Percentiles rank a stretch among this genome's conserved stretches.
Evolutionary conservation across 2,329 filamentous ascomycete species (phyloP).

Genomic region (Pezicula carpinea): DNA sequence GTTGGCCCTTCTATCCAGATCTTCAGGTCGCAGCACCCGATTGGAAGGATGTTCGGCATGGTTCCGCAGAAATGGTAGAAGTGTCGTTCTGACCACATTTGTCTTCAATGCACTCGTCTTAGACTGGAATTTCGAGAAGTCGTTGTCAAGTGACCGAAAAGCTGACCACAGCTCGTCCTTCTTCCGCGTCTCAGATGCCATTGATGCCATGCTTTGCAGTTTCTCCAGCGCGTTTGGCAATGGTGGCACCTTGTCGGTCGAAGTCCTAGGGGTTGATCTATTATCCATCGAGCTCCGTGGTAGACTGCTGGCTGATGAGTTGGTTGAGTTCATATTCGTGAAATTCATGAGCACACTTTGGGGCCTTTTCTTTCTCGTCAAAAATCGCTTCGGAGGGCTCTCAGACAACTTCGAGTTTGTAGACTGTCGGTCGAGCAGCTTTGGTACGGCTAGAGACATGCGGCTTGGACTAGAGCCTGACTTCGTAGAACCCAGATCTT

Average conservation of each 20-base stretch:
- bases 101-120: slow-evolving; percentile 65
- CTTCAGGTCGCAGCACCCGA: slow-evolving; percentile 56
- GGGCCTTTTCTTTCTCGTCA: slow-evolving; percentile 23
- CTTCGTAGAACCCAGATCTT: slow-evolving; percentile 14
- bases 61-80: slow-evolving; percentile 61
- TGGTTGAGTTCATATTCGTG: slow-evolving; percentile 24
- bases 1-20: slow-evolving; percentile 61
- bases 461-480: slow-evolving; percentile 11
- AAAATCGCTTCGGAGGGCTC: slow-evolving; percentile 17
- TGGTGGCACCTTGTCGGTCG: slow-evolving; percentile 41
- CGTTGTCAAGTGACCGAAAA: slow-evolving; percentile 63
- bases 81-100: slow-evolving; percentile 58
- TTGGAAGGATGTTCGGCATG: slow-evolving; percentile 56
- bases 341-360: slow-evolving; percentile 26
- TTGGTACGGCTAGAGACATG: slow-evolving; percentile 14
- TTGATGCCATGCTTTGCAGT: slow-evolving; percentile 14
- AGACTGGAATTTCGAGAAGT: slow-evolving; percentile 64
- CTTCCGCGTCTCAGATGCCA: slow-evolving; percentile 39
- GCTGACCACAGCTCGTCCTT: slow-evolving; percentile 67
- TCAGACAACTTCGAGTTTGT: slow-evolving; percentile 12
- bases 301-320: slow-evolving; percentile 29
- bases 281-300: slow-evolving; percentile 42
- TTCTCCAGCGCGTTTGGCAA: slow-evolving; percentile 36
- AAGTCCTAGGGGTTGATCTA: slow-evolving; percentile 36
- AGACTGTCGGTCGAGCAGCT: slow-evolving; percentile 13